Evolutionary conservation across 2,329 filamentous ascomycete species (phyloP).

Genomic region (Aspergillus hiratsukae): DNA sequence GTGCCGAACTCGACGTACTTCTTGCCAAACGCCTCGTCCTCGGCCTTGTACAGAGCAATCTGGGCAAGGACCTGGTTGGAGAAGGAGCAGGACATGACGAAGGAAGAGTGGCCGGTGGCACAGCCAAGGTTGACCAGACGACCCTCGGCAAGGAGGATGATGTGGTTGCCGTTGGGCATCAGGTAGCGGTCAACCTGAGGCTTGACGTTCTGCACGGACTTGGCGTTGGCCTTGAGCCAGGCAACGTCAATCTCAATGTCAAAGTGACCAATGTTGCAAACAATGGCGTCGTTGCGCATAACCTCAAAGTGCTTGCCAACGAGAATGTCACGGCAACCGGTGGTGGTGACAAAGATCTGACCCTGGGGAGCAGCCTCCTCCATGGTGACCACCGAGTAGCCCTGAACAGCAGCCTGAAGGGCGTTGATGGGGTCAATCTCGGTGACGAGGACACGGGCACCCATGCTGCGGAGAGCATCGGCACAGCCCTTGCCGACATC

Average conservation of each 20-base stretch:
- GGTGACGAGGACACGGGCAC: constrained; percentile 91
- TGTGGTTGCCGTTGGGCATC: constrained; percentile 89
- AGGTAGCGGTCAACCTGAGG: constrained; percentile 98
- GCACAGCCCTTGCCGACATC: constrained; percentile 99
- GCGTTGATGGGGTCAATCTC: constrained; percentile 99
- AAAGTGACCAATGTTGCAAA: constrained; percentile 99
- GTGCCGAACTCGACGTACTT: constrained; percentile 97
- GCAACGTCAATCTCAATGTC: constrained; percentile 99
- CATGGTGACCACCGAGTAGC: constrained; percentile 96
- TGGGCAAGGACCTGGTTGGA: constrained; percentile 99
- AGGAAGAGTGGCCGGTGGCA: constrained; percentile 97
- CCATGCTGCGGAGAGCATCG: constrained; percentile 92
- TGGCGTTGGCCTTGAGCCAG: constrained; percentile 96
- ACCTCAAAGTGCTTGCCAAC: constrained; percentile 85
- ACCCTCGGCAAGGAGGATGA: constrained; percentile 97
- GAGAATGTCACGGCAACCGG: constrained; percentile 97
- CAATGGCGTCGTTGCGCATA: constrained; percentile 97
- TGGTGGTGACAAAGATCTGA: constrained; percentile 99
- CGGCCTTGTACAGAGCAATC: constrained; percentile 95
- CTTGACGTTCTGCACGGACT: constrained; percentile 97
- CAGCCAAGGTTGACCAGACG: constrained; percentile 99
- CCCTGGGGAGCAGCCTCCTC: constrained; percentile 84
- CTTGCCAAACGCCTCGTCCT: constrained; percentile 78
- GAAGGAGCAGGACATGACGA: constrained; percentile 99
- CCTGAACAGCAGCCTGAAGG: constrained; percentile 95